Percentiles rank a stretch among this genome's conserved stretches.
These are phyloP conservation scores for Gentiana straminea DNA, from an alignment of 257 asterid species.

Conservation along the genomic window DNA sequence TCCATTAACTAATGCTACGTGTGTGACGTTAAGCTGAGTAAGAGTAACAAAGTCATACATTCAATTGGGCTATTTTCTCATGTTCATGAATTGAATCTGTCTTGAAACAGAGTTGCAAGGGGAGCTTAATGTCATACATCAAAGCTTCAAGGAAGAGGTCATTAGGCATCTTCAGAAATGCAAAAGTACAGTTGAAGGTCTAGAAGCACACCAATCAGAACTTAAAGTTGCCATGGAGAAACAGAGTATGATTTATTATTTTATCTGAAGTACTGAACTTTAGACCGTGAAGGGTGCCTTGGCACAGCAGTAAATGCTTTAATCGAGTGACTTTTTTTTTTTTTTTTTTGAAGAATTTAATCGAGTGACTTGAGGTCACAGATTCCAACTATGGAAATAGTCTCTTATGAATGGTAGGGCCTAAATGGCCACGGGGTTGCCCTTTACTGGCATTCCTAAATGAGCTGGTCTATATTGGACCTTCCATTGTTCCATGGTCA, in stretches of 20 bases:
- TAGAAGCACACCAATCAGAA: conserved; percentile 64
- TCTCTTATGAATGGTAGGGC: no score
- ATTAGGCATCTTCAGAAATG: conserved; percentile 54
- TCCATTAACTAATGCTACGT: no score
- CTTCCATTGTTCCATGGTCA: no score
- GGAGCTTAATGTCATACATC: conserved; percentile 46
- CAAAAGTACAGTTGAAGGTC: conserved; percentile 46
- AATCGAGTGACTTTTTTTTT: neutral
- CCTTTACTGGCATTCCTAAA: no score
- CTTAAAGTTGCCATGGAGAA: conserved; percentile 55
- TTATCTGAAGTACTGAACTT: conserved; percentile 1
- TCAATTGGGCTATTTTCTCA: neutral
- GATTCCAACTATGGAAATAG: no score
- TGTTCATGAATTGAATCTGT: conserved; percentile 16
- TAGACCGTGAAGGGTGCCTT: neutral
- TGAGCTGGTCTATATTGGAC: no score
- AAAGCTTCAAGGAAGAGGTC: conserved; percentile 59
- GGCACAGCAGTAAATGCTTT: neutral
- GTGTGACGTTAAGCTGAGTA: no score
- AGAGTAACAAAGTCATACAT: no score
- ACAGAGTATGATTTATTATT: conserved; percentile 40
- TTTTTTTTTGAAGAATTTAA: neutral
- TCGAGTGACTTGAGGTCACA: no score
- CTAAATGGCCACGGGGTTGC: no score
- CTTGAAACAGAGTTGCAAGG: conserved; percentile 58